Conservation (phyloP, 306 rosid species). For the Astragalus membranaceus region DNA sequence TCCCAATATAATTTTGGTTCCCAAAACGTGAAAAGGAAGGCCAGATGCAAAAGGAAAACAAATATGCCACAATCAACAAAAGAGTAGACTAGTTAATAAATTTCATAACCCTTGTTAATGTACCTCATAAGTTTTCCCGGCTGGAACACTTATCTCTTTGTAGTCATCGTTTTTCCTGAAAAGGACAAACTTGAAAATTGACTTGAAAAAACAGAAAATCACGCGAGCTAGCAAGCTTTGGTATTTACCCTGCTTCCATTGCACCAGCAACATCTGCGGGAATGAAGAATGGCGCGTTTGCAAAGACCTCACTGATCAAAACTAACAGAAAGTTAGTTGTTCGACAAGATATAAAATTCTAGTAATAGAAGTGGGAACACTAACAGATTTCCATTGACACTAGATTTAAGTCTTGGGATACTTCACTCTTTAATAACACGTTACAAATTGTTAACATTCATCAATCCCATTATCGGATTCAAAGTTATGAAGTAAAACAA, state of each 20-base stretch:
- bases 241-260: constrained; percentile 49
- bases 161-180: constrained; percentile 65
- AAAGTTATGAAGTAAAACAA: background rate
- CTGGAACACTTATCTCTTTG: constrained; percentile 69
- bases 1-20: background rate
- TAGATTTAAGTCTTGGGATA: background rate
- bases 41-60: constrained; percentile 6
- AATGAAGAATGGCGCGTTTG: constrained; percentile 87
- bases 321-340: constrained; percentile 24
- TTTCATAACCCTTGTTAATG: constrained; percentile 17
- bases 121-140: constrained; percentile 90
- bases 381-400: background rate
- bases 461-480: background rate
- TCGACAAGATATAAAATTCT: constrained; percentile 15
- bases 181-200: constrained; percentile 10
- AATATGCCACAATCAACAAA: background rate
- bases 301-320: constrained; percentile 73
- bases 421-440: background rate
- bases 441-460: background rate
- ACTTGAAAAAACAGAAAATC: background rate
- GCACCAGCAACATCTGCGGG: constrained; percentile 86
- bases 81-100: constrained; percentile 4
- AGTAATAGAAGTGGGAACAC: background rate
- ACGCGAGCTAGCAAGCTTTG: background rate
- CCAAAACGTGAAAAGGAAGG: background rate